Conservation (phyloP, 257 asterid genomes). For the Petunia axillaris region DNA sequence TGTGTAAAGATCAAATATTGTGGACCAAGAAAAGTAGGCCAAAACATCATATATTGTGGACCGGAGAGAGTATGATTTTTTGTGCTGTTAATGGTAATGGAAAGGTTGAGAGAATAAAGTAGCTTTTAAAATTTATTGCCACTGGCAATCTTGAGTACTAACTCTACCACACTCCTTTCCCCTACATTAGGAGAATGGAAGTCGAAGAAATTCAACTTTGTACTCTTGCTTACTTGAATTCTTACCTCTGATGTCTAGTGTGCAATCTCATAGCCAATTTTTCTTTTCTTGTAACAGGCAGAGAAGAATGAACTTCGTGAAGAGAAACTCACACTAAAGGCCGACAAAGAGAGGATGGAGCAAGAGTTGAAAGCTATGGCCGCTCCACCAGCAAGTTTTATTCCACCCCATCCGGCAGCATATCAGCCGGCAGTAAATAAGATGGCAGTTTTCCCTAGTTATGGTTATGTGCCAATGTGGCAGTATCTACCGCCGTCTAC, state of each 20-base stretch:
- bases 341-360: slow-evolving; percentile 78
- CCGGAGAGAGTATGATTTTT: not conserved
- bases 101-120: not conserved
- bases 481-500: slow-evolving; percentile 72
- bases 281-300: slow-evolving; percentile 42
- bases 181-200: not conserved
- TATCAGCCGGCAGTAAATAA: slow-evolving; percentile 62
- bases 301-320: slow-evolving; percentile 89
- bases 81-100: not conserved
- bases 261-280: not conserved
- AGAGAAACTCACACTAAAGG: slow-evolving; percentile 71
- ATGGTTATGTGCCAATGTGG: slow-evolving; percentile 79
- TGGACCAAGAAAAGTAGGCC: no score
- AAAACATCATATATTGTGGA: no score
- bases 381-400: slow-evolving; percentile 59
- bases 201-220: not conserved
- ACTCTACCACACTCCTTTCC: not conserved
- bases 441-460: slow-evolving; percentile 74
- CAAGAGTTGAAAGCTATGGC: slow-evolving; percentile 63
- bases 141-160: slow-evolving; percentile 7
- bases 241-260: not conserved
- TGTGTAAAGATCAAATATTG: no score
- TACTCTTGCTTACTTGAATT: not conserved
- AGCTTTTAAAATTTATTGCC: not conserved
- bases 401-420: slow-evolving; percentile 68